Evolutionary conservation across 2,329 filamentous ascomycete genomes (phyloP).

Genomic region (Byssoonygena ceratinophila): DNA sequence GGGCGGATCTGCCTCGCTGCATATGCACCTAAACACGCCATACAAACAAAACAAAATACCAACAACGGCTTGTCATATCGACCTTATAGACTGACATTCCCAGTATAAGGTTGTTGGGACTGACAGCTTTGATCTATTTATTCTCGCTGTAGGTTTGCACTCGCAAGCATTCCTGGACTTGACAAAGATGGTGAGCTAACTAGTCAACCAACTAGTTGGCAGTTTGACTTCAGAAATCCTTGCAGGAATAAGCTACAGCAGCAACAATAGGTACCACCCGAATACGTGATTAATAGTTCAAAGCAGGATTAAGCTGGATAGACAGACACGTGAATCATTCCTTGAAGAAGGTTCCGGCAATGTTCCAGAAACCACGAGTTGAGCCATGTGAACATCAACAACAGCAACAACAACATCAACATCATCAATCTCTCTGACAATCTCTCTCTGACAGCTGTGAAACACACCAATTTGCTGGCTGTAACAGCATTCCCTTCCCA

Average conservation of each 20-base stretch:
- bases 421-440: no score
- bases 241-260: not conserved
- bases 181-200: no score
- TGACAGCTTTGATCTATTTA: no score
- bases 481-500: not conserved
- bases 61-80: no score
- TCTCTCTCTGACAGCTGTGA: conserved; percentile 8
- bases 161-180: no score
- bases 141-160: no score
- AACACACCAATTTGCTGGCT: conserved; percentile 8
- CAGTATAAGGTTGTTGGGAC: not conserved
- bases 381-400: not conserved
- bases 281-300: no score
- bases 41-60: not conserved
- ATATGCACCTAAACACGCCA: not conserved
- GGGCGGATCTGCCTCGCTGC: not conserved
- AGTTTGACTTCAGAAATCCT: not conserved
- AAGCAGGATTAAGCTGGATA: no score
- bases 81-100: no score
- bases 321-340: not conserved
- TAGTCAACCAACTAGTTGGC: not conserved
- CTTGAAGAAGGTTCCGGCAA: not conserved
- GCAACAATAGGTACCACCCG: no score
- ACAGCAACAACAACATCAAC: no score
- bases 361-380: not conserved